Evolutionary conservation across 2,329 filamentous ascomycete genomes (phyloP), one percentile per base, ranked within the genome.

Genomic region (Cladosporium sp.): DNA sequence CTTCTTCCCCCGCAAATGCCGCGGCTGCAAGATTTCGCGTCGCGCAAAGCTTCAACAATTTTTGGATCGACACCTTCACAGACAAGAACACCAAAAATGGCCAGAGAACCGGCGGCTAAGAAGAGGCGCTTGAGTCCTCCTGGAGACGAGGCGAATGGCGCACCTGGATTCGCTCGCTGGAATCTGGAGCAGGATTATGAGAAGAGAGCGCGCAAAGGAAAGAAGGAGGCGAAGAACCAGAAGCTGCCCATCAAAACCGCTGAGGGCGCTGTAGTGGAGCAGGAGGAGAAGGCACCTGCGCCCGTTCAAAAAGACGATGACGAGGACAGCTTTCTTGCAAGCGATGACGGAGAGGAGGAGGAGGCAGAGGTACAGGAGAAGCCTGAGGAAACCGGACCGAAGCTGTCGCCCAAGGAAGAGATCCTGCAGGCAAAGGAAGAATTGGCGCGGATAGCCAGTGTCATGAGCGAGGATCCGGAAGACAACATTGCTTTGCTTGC

Each of bases 141-240:
- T 3, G 67, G 63, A 5, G 71, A 76, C 16, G 53, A 58, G 4
- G 51, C 40, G 16, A 37, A 31, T 9, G 42, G 46, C 10, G 50
- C 61, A 8, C 58, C 62, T n/a, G 66, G 64, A 35, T 67, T 67
- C 45, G 62, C 87, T 54, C 85, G 83, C 70, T 97, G 92, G 90
- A 84, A 95, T 65, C 79, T 95, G 45, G 93, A 95, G 74, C 87
- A 95, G 66, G 86, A 89, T 69, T 97, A 96, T 75, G 90, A 95
- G 70, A 81, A 81, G 56, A 83, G 83, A 60, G 84, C 87, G 43
- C 80, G 88, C 61, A 93, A 93, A 68, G 72, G 79, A 34, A 85
- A 82, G 65, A 88, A 89, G 68, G 78, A 80, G 53, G 81, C 83
- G 62, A 87, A 91, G 66, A 85, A 75, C 66, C 89, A 82, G 35